phyloP scores from a whole-genome alignment of 371 early-diverging fungal species.

The Basidiobolus meristosporus region DNA sequence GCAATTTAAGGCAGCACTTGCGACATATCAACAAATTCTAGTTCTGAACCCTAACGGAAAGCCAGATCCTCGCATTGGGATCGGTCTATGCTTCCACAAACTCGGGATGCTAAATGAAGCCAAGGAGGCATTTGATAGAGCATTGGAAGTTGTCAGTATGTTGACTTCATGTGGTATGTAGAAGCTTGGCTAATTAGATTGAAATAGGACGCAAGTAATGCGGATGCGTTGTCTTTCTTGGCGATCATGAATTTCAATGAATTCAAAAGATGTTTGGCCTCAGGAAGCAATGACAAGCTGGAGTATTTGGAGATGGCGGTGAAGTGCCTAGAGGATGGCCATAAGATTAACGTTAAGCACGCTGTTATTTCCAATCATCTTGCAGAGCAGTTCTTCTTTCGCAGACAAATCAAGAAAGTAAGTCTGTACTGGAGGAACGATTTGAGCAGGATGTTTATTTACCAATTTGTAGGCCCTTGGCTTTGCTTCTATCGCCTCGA shows the following conservation, averaged over 20 bases:
- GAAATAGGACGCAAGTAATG: conserved; percentile 23
- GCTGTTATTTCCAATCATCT: conserved; percentile 20
- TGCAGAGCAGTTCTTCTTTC: conserved; percentile 31
- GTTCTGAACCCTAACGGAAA: conserved; percentile 18
- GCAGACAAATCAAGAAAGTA: conserved; percentile 21
- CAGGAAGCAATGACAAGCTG: conserved; percentile 11
- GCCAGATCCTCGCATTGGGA: conserved; percentile 68
- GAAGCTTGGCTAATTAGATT: not conserved
- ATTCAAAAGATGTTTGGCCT: conserved; percentile 16
- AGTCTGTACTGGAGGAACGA: not conserved
- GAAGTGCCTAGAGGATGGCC: conserved; percentile 18
- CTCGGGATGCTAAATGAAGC: conserved; percentile 51
- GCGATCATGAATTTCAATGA: conserved; percentile 63
- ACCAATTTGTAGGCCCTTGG: not conserved
- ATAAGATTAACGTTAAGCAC: conserved; percentile 12
- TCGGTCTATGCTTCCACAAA: conserved; percentile 68
- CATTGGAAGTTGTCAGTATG: conserved; percentile 41
- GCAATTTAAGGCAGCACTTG: conserved; percentile 39
- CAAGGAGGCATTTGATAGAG: conserved; percentile 44
- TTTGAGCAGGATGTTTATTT: not conserved
- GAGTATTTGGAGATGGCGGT: conserved; percentile 12
- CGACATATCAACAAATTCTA: conserved; percentile 51
- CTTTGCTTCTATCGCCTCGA: conserved; percentile 6
- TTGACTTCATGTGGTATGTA: no score
- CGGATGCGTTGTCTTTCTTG: conserved; percentile 43